Base-by-base conservation (phyloP, 768 basidiomycete genomes). In the Boletus speciosus region DNA sequence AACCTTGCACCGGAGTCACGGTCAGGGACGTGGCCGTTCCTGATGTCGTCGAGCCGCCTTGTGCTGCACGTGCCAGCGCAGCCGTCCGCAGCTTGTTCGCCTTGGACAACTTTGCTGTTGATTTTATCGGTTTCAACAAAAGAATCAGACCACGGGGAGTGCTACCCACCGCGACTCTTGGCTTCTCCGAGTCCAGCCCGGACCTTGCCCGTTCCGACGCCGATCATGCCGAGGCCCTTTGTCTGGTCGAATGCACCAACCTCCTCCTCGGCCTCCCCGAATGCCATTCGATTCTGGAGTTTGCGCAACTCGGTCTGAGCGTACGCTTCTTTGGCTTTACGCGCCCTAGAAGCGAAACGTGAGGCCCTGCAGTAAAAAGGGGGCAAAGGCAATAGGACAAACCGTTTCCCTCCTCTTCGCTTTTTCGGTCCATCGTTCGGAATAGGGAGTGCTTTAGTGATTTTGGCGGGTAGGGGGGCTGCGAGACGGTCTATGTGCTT, bases 161-260 rank as follows among this genome's bases (percentile, higher is more conserved):
- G 36, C 4, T 42, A 72, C 83, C 57, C 60, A 95, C 95, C 94
- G 76, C 87, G 85, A 74, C 87, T 95, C 75, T 93, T 93, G 40
- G 88, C 81, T 68, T 98, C 95, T 49, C 89, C 93, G 47, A 84
- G 70, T 29, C 87, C 86, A 12, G 93, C 93, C 50, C 97, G 79
- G 48, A 99, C 89, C 70, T 93, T 91, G 23, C 97, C 97, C 6
- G 88, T 86, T 16, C 84, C 78, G 49, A 79, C 79, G 37, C 94
- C 93, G 57, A 98, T 91, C 95, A 99, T 98, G 56, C 97, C 97
- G 67, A 98, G 71, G 6, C 97, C 97, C 76, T 93, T 91, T n/a
- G 94, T 95, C 75, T 98, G 86, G 74, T 97, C 97, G 62, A 93
- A 95, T 32, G 94, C 91, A 16, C 94, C 96, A 41, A 95, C 90